Conservation (phyloP, 2,329 filamentous ascomycete species). For the Blastomyces parvus region DNA sequence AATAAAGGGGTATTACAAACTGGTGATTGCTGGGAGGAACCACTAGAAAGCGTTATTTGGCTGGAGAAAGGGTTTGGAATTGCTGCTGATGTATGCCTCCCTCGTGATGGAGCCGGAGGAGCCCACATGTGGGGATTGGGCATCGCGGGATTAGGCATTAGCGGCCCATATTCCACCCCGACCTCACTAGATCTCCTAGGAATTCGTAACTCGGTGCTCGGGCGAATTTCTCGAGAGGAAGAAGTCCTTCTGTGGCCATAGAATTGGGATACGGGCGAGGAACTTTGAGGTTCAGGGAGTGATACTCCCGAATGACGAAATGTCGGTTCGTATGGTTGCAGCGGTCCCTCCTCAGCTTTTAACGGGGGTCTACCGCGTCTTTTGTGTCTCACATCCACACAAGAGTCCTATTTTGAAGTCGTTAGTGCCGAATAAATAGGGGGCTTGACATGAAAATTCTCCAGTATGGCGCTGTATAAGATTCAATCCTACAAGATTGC, state of each 20-base stretch:
- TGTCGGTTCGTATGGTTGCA: conserved; percentile 14
- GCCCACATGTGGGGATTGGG: conserved; percentile 7
- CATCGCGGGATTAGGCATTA: conserved; percentile 8
- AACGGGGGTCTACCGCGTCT: conserved; percentile 27
- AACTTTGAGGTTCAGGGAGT: conserved; percentile 8
- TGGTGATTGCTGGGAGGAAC: conserved; percentile 1
- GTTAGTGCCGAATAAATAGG: conserved; percentile 4
- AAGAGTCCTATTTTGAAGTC: conserved; percentile 21
- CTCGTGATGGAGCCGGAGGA: conserved; percentile 9
- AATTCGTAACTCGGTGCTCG: conserved; percentile 13
- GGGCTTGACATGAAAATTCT: background rate
- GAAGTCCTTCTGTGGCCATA: conserved; percentile 10
- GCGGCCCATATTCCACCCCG: conserved; percentile 10
- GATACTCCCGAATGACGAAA: conserved; percentile 12
- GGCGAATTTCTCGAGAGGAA: conserved; percentile 15
- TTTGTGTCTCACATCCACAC: conserved; percentile 30
- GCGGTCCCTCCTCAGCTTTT: conserved; percentile 22
- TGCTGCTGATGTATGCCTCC: conserved; percentile 10
- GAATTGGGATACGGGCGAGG: conserved; percentile 1
- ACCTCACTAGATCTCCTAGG: conserved; percentile 3
- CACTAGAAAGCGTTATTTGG: conserved; percentile 5
- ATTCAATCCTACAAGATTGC: background rate
- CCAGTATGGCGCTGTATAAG: background rate
- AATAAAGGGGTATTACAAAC: background rate
- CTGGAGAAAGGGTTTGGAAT: background rate